Percentiles rank a stretch among this genome's conserved stretches.
These are phyloP conservation scores for Rhizopogon sp. DNA, from an alignment of 768 basidiomycete genomes.

Conservation along the genomic window DNA sequence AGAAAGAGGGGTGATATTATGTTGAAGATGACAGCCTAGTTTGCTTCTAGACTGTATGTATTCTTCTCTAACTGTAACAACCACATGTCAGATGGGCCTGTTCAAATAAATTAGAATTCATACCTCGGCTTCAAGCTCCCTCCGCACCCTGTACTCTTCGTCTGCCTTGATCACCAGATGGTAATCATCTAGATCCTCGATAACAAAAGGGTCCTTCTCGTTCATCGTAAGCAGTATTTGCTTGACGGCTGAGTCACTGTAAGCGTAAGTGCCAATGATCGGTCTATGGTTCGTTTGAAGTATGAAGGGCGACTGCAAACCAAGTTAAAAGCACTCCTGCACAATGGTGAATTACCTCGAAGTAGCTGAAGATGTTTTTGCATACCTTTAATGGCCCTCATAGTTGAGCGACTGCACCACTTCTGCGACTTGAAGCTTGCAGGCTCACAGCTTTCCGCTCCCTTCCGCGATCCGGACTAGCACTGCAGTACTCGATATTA, in stretches of 20 bases:
- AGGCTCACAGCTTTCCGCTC: neutral
- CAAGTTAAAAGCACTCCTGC: conserved; percentile 65
- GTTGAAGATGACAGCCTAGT: neutral
- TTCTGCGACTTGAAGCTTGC: neutral
- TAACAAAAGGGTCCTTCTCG: conserved; percentile 74
- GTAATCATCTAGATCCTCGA: conserved; percentile 82
- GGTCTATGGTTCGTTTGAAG: neutral
- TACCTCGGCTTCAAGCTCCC: conserved; percentile 75
- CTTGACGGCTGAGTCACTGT: conserved; percentile 84
- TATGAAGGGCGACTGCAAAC: conserved; percentile 30
- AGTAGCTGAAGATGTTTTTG: conserved; percentile 2
- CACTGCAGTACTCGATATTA: too few relatives aligned
- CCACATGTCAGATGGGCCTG: conserved; percentile 1
- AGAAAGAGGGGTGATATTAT: neutral
- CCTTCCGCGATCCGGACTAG: neutral
- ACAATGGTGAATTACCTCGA: conserved; percentile 2
- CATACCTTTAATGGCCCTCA: conserved; percentile 65
- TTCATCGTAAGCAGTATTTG: conserved; percentile 82
- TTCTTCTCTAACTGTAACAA: conserved; percentile 72
- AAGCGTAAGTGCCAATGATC: neutral
- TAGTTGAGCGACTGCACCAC: conserved; percentile 15
- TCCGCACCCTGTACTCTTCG: conserved; percentile 67
- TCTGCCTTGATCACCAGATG: conserved; percentile 83
- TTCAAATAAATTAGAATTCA: conserved; percentile 14
- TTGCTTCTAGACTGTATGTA: conserved; percentile 64